Conservation (phyloP, 306 rosid species). For the Ziziphus jujuba region DNA sequence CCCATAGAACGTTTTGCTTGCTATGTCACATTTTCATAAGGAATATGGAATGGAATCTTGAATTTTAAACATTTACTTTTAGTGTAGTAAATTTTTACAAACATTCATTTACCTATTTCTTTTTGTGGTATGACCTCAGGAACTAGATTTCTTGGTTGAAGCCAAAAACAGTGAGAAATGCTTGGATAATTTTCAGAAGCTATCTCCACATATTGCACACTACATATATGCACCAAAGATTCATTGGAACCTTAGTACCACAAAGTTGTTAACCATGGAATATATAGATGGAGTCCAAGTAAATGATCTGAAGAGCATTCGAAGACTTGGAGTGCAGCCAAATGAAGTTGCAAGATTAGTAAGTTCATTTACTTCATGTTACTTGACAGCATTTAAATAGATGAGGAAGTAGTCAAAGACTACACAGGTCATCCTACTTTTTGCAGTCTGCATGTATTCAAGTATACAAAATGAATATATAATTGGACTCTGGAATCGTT, state of each 20-base stretch:
- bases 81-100: neutral
- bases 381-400: neutral
- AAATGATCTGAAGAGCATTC: constrained; percentile 69
- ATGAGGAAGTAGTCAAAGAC: neutral
- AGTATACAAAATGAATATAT: neutral
- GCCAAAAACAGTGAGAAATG: constrained; percentile 93
- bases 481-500: neutral
- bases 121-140: constrained; percentile 51
- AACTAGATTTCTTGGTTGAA: constrained; percentile 79
- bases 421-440: neutral
- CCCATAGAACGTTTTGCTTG: no score
- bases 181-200: constrained; percentile 74
- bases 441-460: neutral
- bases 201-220: constrained; percentile 87
- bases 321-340: constrained; percentile 64
- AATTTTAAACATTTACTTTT: no score
- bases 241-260: constrained; percentile 77
- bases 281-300: constrained; percentile 82
- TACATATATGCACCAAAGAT: constrained; percentile 87
- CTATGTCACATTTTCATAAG: no score
- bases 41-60: no score
- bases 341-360: constrained; percentile 85
- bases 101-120: neutral
- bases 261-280: constrained; percentile 94
- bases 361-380: constrained; percentile 34